Percentiles rank a stretch among this genome's conserved stretches.
These are phyloP conservation scores for Stachybotrys chartarum DNA, from an alignment of 2,329 filamentous ascomycete genomes.

Conservation along the genomic window DNA sequence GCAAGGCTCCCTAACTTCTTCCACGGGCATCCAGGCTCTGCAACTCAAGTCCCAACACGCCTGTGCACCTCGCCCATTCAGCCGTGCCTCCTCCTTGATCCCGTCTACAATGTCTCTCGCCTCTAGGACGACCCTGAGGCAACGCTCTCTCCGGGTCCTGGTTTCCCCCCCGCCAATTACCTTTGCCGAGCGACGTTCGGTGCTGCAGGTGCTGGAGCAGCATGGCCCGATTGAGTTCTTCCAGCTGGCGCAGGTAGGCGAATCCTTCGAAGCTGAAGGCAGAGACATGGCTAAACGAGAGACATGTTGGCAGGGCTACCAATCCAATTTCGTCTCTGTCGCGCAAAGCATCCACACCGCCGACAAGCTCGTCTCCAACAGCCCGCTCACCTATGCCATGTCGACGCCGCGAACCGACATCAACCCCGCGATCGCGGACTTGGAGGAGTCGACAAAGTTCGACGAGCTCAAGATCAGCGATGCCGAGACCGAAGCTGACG, in stretches of 20 bases:
- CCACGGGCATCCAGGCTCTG: no score
- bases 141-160: constrained; percentile 39
- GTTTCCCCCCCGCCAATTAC: constrained; percentile 44
- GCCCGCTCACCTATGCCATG: constrained; percentile 41
- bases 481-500: not conserved
- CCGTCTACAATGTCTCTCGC: no score
- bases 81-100: no score
- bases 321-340: constrained; percentile 43
- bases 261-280: no score
- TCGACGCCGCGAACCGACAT: constrained; percentile 18
- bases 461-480: constrained; percentile 1
- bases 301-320: constrained; percentile 28
- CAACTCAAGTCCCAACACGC: no score
- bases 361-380: constrained; percentile 28
- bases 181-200: constrained; percentile 47
- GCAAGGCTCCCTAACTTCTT: no score
- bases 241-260: constrained; percentile 17
- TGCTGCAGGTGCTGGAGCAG: constrained; percentile 43
- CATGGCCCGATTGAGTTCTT: constrained; percentile 46
- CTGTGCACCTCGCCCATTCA: no score
- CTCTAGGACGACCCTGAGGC: no score
- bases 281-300: no score
- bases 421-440: constrained; percentile 24
- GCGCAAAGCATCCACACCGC: constrained; percentile 33
- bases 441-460: constrained; percentile 13